These are phyloP conservation scores for Neurospora sp. DNA, from an alignment of 495 filamentous ascomycete genomes.

Conservation along the genomic window DNA sequence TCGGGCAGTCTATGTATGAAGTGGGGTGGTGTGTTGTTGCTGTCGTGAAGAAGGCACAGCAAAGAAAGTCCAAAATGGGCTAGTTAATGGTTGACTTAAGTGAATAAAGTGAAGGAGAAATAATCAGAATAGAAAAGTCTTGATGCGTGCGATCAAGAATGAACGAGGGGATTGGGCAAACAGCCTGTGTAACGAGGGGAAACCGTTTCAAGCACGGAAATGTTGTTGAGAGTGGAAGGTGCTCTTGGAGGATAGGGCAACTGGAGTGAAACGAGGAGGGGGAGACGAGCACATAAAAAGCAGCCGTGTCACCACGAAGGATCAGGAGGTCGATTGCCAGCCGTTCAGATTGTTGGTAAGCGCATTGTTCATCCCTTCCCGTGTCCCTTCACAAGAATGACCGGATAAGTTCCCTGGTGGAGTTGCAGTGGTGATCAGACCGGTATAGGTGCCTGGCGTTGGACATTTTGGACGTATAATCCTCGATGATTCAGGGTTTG, in stretches of 20 bases:
- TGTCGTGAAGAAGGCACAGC: not conserved
- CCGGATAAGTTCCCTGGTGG: not conserved
- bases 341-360: not conserved
- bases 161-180: not conserved
- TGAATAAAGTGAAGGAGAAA: not conserved
- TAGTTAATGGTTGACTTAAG: too few species aligned
- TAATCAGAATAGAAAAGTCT: not conserved
- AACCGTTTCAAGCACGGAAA: not conserved
- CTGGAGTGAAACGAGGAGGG: not conserved
- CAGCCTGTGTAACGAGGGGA: not conserved
- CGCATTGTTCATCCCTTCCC: not conserved
- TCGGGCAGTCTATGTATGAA: not conserved
- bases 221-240: not conserved
- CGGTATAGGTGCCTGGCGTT: not conserved
- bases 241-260: not conserved
- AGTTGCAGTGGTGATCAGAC: not conserved
- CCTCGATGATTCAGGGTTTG: not conserved
- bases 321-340: not conserved
- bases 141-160: not conserved
- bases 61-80: not conserved
- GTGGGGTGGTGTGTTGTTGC: not conserved
- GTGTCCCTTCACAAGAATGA: not conserved
- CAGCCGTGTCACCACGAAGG: not conserved
- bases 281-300: not conserved
- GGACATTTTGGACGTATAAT: not conserved